These are phyloP conservation scores for Mortierella sp. DNA, from an alignment of 371 early-diverging fungal species.

Conservation along the genomic window DNA sequence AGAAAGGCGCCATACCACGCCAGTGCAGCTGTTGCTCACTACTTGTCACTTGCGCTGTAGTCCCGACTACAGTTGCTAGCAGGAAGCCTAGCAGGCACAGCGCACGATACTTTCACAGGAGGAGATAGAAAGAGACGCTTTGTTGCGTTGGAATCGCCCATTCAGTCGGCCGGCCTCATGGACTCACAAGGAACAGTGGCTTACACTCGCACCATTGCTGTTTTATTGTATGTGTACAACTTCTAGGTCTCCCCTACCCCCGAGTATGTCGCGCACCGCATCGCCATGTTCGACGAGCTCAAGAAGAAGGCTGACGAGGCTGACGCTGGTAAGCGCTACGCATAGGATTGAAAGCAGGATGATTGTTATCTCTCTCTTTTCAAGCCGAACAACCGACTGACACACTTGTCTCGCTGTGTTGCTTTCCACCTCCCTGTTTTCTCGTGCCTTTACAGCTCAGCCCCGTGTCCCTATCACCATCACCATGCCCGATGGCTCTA, in stretches of 20 bases:
- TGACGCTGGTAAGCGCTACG: slow-evolving; percentile 75
- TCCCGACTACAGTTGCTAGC: background rate
- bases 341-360: background rate
- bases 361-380: background rate
- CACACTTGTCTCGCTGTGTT: background rate
- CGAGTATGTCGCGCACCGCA: slow-evolving; percentile 90
- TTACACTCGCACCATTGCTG: background rate
- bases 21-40: background rate
- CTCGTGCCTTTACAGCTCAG: slow-evolving; percentile 66
- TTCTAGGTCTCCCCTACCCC: slow-evolving; percentile 76
- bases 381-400: background rate
- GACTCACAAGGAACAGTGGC: background rate
- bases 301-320: slow-evolving; percentile 85
- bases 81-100: background rate
- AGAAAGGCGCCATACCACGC: slow-evolving; percentile 6
- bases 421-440: background rate
- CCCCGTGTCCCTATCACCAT: slow-evolving; percentile 91
- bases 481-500: slow-evolving; percentile 92
- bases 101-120: background rate
- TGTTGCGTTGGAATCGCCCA: background rate
- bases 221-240: background rate
- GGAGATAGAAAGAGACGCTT: background rate
- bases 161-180: background rate
- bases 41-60: background rate
- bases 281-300: slow-evolving; percentile 92